Conservation (phyloP, 1,284 basidiomycete species). For the Mycena citricolor region DNA sequence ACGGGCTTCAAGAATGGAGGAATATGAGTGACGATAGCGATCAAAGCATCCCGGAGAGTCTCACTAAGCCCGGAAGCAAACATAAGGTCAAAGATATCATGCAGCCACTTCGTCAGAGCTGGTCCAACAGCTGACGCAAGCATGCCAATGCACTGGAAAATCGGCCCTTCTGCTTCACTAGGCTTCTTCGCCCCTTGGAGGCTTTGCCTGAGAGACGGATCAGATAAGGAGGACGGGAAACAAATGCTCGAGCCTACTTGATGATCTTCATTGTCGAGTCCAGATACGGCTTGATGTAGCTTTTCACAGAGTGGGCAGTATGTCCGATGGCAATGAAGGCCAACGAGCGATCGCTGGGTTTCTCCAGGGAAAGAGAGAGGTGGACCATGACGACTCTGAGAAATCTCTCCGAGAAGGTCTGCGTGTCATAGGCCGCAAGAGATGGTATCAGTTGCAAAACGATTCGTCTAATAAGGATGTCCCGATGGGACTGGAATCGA, state of each 20-base stretch:
- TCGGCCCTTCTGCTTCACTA: conserved; percentile 90
- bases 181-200: conserved; percentile 88
- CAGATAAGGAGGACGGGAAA: too few species aligned
- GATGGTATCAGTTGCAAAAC: conserved; percentile 94
- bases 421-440: conserved; percentile 91
- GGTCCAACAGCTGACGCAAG: conserved; percentile 94
- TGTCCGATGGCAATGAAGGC: conserved; percentile 98
- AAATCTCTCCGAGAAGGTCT: conserved; percentile 87
- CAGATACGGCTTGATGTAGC: conserved; percentile 95
- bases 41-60: conserved; percentile 83
- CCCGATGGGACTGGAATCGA: conserved; percentile 84
- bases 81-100: conserved; percentile 97
- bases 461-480: conserved; percentile 85
- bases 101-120: conserved; percentile 92
- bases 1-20: conserved; percentile 90
- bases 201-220: conserved; percentile 62
- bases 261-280: conserved; percentile 91
- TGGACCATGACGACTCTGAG: conserved; percentile 92
- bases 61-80: conserved; percentile 94
- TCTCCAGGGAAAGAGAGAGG: conserved; percentile 84
- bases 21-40: conserved; percentile 86
- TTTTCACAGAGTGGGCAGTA: conserved; percentile 87
- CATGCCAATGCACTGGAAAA: conserved; percentile 98
- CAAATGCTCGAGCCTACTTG: conserved; percentile 42
- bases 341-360: conserved; percentile 76